Conservation (phyloP, 208 protist species). For the Histomonas meleagridis region DNA sequence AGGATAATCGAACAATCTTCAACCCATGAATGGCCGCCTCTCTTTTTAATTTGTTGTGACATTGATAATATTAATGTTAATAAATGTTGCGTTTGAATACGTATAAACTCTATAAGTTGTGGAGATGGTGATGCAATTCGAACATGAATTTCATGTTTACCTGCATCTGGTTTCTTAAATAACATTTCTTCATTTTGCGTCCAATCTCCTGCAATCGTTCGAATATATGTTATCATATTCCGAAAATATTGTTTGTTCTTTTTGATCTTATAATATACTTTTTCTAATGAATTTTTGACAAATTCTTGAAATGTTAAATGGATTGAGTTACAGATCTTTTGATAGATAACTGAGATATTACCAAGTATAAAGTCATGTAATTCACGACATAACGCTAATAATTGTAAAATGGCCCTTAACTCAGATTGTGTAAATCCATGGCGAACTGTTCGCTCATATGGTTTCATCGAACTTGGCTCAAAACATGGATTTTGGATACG, state of each 20-base stretch:
- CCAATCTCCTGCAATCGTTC: background rate
- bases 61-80: background rate
- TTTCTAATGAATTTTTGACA: background rate
- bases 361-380: background rate
- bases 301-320: background rate
- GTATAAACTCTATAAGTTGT: background rate
- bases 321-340: background rate
- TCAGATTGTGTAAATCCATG: background rate
- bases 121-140: background rate
- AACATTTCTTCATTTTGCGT: background rate
- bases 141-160: background rate
- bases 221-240: background rate
- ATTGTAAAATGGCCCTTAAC: background rate
- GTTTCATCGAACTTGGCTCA: background rate
- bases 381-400: background rate
- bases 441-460: background rate
- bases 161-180: background rate
- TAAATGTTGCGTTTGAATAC: background rate
- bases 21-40: background rate
- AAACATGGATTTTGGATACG: background rate
- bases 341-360: background rate
- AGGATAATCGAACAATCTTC: background rate
- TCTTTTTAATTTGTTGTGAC: background rate
- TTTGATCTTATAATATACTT: background rate
- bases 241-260: background rate